These are phyloP conservation scores for Urochloa ruziziensis DNA, from an alignment of 176 grass and related monocot genomes.

Conservation along the genomic window DNA sequence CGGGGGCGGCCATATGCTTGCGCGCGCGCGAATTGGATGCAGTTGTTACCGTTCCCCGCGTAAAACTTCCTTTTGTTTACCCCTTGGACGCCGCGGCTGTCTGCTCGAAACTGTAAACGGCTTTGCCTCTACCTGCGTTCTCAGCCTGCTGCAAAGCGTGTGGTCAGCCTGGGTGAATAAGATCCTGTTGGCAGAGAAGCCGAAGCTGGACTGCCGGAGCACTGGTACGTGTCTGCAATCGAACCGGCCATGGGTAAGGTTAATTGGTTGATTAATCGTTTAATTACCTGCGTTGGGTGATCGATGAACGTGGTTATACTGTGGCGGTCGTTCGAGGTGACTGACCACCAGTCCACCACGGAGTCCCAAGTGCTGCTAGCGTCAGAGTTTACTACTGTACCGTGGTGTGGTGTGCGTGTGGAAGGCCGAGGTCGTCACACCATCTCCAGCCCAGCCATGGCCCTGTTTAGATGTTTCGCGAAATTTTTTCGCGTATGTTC, in stretches of 20 bases:
- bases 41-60: neutral
- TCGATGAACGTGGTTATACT: neutral
- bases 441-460: too few relatives aligned
- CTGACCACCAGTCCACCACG: too few relatives aligned
- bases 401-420: neutral
- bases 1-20: neutral
- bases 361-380: too few relatives aligned
- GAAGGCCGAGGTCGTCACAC: neutral
- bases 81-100: neutral
- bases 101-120: neutral
- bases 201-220: neutral
- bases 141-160: neutral
- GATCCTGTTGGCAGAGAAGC: neutral
- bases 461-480: too few relatives aligned
- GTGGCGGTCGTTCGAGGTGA: neutral
- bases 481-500: too few relatives aligned
- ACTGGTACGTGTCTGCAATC: neutral
- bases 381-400: too few relatives aligned
- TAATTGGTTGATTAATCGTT: neutral
- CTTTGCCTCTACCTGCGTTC: neutral
- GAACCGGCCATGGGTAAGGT: neutral
- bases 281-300: neutral
- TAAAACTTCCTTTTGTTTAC: neutral
- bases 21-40: neutral
- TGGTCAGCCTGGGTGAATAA: neutral